Conservation (phyloP, 257 asterid species). For the Penstemon barbatus region DNA sequence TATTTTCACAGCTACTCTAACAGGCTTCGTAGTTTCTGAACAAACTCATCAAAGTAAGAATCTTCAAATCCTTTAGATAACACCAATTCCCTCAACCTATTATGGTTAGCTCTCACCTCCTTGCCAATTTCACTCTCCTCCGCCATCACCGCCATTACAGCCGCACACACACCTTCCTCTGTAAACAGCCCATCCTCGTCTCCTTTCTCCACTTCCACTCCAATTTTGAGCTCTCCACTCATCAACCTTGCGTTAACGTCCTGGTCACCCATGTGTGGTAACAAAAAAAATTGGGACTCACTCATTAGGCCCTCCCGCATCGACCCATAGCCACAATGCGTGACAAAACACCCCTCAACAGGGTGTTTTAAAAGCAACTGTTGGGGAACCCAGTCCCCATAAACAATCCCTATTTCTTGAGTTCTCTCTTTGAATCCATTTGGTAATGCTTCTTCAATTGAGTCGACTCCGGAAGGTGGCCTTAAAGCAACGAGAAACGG, state of each 20-base stretch:
- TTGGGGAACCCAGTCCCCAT: constrained; percentile 49
- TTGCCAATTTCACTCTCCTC: constrained; percentile 33
- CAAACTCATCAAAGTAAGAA: constrained; percentile 35
- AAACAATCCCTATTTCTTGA: constrained; percentile 32
- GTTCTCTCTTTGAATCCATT: constrained; percentile 33
- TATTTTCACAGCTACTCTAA: neutral
- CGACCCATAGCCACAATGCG: constrained; percentile 51
- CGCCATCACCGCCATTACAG: constrained; percentile 39
- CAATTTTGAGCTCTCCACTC: constrained; percentile 37
- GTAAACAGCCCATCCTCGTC: constrained; percentile 46
- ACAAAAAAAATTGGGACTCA: constrained; percentile 37
- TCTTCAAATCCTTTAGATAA: constrained; percentile 18
- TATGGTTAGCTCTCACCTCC: constrained; percentile 37
- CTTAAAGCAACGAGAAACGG: constrained; percentile 41
- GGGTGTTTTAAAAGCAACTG: constrained; percentile 38
- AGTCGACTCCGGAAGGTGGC: constrained; percentile 36
- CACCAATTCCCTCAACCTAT: constrained; percentile 28
- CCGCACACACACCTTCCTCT: constrained; percentile 34
- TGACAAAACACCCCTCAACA: constrained; percentile 45
- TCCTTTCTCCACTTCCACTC: constrained; percentile 50
- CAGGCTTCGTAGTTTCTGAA: constrained; percentile 16
- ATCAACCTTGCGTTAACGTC: constrained; percentile 36
- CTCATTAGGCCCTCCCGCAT: constrained; percentile 41
- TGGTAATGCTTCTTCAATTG: constrained; percentile 42
- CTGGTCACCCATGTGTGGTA: constrained; percentile 41